A percentile compares a stretch with the other conserved stretches of the same genome.
These are phyloP conservation scores for Globisporangium cystogenes DNA, from an alignment of 352 stramenopile species.

Conservation along the genomic window DNA sequence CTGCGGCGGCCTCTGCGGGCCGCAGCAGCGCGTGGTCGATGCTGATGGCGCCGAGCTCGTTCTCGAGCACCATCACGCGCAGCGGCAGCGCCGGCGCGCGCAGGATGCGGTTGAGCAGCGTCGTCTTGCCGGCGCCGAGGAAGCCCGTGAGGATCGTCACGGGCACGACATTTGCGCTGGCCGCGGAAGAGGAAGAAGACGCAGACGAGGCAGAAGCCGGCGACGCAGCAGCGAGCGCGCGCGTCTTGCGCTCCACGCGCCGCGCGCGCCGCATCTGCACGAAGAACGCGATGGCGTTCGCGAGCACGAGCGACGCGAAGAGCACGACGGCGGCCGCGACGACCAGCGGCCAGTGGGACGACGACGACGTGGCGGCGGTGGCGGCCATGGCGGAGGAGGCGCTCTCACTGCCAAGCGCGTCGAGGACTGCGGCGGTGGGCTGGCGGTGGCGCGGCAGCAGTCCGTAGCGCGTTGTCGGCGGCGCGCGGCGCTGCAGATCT, in stretches of 20 bases:
- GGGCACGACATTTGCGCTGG: slow-evolving; percentile 27
- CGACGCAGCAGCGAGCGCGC: slow-evolving; percentile 18
- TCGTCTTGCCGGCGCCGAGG: slow-evolving; percentile 95
- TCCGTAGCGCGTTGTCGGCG: not conserved
- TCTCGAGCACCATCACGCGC: slow-evolving; percentile 96
- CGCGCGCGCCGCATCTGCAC: slow-evolving; percentile 54
- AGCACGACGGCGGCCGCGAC: slow-evolving; percentile 25
- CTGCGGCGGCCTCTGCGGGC: not conserved
- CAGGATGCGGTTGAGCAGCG: slow-evolving; percentile 95
- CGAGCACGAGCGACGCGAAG: slow-evolving; percentile 40
- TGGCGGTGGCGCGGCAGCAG: not conserved
- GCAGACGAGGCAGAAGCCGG: not conserved
- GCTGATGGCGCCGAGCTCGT: slow-evolving; percentile 59
- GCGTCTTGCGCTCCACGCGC: slow-evolving; percentile 59
- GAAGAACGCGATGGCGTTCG: slow-evolving; percentile 60
- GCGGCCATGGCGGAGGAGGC: not conserved
- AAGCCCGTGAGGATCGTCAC: slow-evolving; percentile 96
- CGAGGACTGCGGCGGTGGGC: too few species aligned
- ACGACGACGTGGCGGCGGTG: too few species aligned
- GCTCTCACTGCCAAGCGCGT: not conserved
- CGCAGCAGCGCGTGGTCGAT: slow-evolving; percentile 63
- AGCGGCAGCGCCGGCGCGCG: slow-evolving; percentile 76
- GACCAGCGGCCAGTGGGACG: slow-evolving; percentile 17
- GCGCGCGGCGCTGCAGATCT: not conserved
- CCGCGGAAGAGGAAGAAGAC: not conserved